A percentile compares a stretch with the other conserved stretches of the same genome.
phyloP scores from a whole-genome alignment of 2,329 filamentous ascomycete genomes.

The Saccharata proteae region DNA sequence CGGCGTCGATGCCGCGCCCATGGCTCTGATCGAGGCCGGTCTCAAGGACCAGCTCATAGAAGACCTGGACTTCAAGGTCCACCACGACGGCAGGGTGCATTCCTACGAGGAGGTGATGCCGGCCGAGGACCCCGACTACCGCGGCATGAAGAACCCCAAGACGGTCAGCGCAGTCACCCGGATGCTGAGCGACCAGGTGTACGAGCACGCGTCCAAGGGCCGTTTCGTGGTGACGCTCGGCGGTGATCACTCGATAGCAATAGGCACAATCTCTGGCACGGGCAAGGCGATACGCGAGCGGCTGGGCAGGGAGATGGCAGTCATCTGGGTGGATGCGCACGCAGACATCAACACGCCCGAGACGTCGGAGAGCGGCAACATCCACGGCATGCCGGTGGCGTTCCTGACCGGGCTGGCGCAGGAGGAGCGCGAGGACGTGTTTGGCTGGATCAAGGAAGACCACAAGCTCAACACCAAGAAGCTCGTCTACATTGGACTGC shows the following conservation, averaged over 20 bases:
- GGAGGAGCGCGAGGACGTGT: slow-evolving; percentile 64
- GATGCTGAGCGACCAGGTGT: slow-evolving; percentile 71
- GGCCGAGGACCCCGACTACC: slow-evolving; percentile 60
- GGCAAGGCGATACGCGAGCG: slow-evolving; percentile 79
- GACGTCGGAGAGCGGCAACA: slow-evolving; percentile 77
- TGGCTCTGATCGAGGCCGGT: slow-evolving; percentile 77
- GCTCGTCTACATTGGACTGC: slow-evolving; percentile 90
- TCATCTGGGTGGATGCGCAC: slow-evolving; percentile 98
- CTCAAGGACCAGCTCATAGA: slow-evolving; percentile 71
- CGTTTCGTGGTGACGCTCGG: slow-evolving; percentile 86
- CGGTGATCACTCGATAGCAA: slow-evolving; percentile 92
- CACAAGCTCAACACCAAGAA: slow-evolving; percentile 63
- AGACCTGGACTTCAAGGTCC: slow-evolving; percentile 79
- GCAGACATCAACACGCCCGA: slow-evolving; percentile 97
- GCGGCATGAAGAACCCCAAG: slow-evolving; percentile 87
- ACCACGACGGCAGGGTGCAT: slow-evolving; percentile 74
- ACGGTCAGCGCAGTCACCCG: slow-evolving; percentile 77
- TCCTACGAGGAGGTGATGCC: slow-evolving; percentile 67
- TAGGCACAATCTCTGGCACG: slow-evolving; percentile 80
- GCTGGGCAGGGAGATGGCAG: slow-evolving; percentile 69
- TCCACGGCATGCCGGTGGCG: slow-evolving; percentile 94
- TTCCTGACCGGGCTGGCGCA: slow-evolving; percentile 79
- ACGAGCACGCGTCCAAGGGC: slow-evolving; percentile 70
- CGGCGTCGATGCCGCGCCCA: slow-evolving; percentile 82
- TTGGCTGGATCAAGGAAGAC: slow-evolving; percentile 77